Base-by-base conservation (phyloP, 2,329 filamentous ascomycete genomes). In the Gnomoniopsis sp. region DNA sequence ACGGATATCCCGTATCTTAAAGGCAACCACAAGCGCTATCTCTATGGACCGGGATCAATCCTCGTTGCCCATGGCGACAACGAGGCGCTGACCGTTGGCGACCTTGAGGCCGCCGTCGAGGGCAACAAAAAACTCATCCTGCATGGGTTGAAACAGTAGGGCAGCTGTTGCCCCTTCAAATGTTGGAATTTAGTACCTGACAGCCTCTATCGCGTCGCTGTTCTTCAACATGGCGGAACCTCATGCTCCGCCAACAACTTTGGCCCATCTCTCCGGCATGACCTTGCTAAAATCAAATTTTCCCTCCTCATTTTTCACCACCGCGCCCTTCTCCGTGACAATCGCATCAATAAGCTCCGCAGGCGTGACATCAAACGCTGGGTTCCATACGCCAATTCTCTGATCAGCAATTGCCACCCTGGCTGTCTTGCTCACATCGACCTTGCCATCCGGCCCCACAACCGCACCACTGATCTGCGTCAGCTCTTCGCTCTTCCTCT, bases 321-420 rank as follows among this genome's bases (percentile, higher is more conserved):
- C 86, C 8, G 92, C 90, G 0, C 93, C 93, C 66, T 89, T 86
- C 75, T 99, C 95, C 0, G 95, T 99, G 63, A 98, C 90, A 59
- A 99, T 89, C 2, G 90, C 92, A 73, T 99, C 95, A 64, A 99
- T 97, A 55, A 97, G 77, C 63, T 86, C 85, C 41, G 89, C 86
- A 0, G 95, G 93, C 11, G 95, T 99, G 36, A 99, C 90, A 69
- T 99, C 95, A 70, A 99, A 99, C 0, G 92, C 90, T 34, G 95
- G 95, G 71, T 99, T 99, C 93, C 95, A 99, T 10, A 98, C 92
- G 44, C 83, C 79, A 62, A 98, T 92, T 2, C 86, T 85, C 69
- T 86, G 83, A 63, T 88, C 82, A 0, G 93, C 93, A 53, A 91
- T 93, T 46, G 89, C 91, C 34, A 98, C 85, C 14, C 88, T 85